Percentiles rank a stretch among this genome's conserved stretches.
Conservation (phyloP, 2,329 filamentous ascomycete genomes). For the Pseudocercospora macadamiae region DNA sequence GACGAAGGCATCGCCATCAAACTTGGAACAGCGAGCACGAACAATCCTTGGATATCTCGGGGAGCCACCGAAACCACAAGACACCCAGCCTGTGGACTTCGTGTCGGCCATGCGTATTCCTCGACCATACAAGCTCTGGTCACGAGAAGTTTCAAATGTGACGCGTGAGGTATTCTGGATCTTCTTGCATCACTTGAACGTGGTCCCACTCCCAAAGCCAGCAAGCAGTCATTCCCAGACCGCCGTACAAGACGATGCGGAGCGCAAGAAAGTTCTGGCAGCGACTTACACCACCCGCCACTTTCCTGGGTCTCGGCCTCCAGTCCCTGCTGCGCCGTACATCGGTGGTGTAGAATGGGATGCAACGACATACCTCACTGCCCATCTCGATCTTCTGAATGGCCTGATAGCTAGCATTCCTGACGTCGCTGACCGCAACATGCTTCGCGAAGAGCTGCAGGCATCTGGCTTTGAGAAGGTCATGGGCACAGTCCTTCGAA, state of each 20-base stretch:
- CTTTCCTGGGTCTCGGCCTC: constrained; percentile 84
- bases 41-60: constrained; percentile 78
- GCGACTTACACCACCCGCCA: constrained; percentile 62
- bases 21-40: constrained; percentile 63
- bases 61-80: constrained; percentile 78
- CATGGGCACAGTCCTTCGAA: constrained; percentile 79
- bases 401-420: constrained; percentile 83
- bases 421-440: constrained; percentile 70
- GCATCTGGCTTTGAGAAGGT: constrained; percentile 90
- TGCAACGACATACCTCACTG: constrained; percentile 92
- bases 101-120: constrained; percentile 86
- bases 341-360: constrained; percentile 99
- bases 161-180: constrained; percentile 99
- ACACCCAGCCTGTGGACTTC: constrained; percentile 77
- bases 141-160: constrained; percentile 86
- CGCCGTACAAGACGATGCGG: constrained; percentile 20
- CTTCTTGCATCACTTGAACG: constrained; percentile 91
- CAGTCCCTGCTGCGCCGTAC: constrained; percentile 91
- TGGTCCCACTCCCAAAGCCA: constrained; percentile 66
- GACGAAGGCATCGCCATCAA: constrained; percentile 44
- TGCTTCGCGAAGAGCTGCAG: constrained; percentile 73
- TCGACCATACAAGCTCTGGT: constrained; percentile 90
- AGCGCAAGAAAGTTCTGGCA: constrained; percentile 27
- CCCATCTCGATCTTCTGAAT: constrained; percentile 90
- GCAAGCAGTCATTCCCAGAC: constrained; percentile 30